phyloP scores from a whole-genome alignment of 768 basidiomycete species.

The Amanita rubescens region DNA sequence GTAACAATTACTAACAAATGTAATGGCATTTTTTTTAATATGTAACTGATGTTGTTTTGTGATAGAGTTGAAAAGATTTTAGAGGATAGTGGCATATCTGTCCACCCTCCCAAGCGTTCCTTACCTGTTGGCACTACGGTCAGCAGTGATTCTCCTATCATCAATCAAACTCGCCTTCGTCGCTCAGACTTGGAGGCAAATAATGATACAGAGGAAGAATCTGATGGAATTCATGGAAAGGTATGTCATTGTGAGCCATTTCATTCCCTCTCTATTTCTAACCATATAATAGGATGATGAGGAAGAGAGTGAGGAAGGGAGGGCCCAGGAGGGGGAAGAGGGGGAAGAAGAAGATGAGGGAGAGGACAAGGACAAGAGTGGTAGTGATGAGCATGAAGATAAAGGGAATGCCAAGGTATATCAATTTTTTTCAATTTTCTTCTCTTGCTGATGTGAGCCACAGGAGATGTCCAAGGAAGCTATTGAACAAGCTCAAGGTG shows the following conservation, averaged over 20 bases:
- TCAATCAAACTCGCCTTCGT: not conserved
- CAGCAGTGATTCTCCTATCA: not conserved
- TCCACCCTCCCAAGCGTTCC: not conserved
- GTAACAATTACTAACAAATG: too few relatives aligned
- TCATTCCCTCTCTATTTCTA: too few relatives aligned
- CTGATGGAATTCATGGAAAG: too few relatives aligned
- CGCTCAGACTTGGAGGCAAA: not conserved
- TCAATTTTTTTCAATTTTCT: not conserved
- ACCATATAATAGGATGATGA: not conserved
- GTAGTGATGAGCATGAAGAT: too few relatives aligned
- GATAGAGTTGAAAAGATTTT: not conserved
- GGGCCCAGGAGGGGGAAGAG: not conserved
- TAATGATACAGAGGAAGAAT: too few relatives aligned
- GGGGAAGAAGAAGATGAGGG: not conserved
- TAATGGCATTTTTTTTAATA: too few relatives aligned
- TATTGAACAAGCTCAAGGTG: not conserved
- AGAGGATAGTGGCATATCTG: not conserved
- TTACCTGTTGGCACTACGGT: not conserved
- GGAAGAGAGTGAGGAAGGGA: not conserved
- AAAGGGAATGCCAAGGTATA: too few relatives aligned
- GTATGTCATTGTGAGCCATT: too few relatives aligned
- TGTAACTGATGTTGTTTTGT: too few relatives aligned
- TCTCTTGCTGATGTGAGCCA: too few relatives aligned
- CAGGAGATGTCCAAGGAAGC: too few relatives aligned
- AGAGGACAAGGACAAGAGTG: too few relatives aligned